Conservation (phyloP, 2,329 filamentous ascomycete species). For the Parascedosporium putredinis region DNA sequence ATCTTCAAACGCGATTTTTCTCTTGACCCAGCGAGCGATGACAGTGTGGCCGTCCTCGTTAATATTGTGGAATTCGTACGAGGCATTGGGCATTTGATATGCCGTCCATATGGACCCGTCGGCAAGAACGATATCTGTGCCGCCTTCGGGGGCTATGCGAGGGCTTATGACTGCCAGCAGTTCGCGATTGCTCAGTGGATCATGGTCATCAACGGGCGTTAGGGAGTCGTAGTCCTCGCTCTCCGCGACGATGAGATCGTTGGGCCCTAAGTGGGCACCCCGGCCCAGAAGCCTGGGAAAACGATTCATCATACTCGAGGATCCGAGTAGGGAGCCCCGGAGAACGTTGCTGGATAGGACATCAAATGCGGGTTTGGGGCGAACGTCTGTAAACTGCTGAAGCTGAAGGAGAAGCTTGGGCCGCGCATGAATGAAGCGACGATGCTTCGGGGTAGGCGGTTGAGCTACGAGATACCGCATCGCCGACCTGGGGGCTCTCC, state of each 20-base stretch:
- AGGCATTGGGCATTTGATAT: slow-evolving; percentile 40
- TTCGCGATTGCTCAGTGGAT: slow-evolving; percentile 35
- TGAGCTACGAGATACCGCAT: slow-evolving; percentile 59
- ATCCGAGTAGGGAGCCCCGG: slow-evolving; percentile 39
- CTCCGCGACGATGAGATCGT: slow-evolving; percentile 61
- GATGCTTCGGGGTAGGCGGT: slow-evolving; percentile 54
- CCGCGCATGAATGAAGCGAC: slow-evolving; percentile 55
- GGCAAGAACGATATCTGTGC: slow-evolving; percentile 55
- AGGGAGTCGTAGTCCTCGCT: slow-evolving; percentile 52
- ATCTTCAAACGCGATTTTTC: slow-evolving; percentile 24
- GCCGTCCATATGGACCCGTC: slow-evolving; percentile 52
- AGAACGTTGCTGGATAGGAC: slow-evolving; percentile 60
- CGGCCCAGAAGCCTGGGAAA: slow-evolving; percentile 55
- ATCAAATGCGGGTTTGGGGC: slow-evolving; percentile 60
- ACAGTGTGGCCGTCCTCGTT: slow-evolving; percentile 46
- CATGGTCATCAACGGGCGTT: slow-evolving; percentile 33
- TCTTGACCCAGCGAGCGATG: slow-evolving; percentile 61
- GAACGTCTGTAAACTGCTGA: slow-evolving; percentile 51
- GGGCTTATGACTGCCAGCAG: slow-evolving; percentile 62
- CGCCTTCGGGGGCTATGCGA: slow-evolving; percentile 35
- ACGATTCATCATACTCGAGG: slow-evolving; percentile 47
- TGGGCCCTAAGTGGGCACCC: slow-evolving; percentile 52
- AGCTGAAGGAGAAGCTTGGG: slow-evolving; percentile 63
- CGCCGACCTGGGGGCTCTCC: slow-evolving; percentile 40
- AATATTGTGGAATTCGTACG: slow-evolving; percentile 55